These are phyloP conservation scores for Globisporangium megalacanthum DNA, from an alignment of 352 stramenopile species.

Conservation along the genomic window DNA sequence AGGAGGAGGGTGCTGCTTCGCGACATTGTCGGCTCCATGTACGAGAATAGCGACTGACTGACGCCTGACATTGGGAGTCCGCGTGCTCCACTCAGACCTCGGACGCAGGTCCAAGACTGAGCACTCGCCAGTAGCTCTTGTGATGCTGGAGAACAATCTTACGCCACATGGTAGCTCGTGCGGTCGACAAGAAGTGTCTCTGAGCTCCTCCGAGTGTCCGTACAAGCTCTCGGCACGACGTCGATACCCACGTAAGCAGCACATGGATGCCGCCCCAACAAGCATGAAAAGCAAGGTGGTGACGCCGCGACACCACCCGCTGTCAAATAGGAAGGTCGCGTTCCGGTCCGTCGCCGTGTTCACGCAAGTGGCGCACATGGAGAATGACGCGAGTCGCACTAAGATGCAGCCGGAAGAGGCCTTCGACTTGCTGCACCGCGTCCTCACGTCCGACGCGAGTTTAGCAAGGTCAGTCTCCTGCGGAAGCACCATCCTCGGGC, in stretches of 20 bases:
- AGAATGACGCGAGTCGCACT: slow-evolving; percentile 14
- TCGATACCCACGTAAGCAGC: slow-evolving; percentile 11
- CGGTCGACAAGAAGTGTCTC: not conserved
- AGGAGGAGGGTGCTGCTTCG: not conserved
- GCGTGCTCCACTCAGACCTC: too few species aligned
- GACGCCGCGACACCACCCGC: not conserved
- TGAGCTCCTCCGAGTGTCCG: not conserved
- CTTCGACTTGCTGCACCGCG: slow-evolving; percentile 20
- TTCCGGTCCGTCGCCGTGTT: slow-evolving; percentile 31
- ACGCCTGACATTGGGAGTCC: too few species aligned
- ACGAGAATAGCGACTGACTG: too few species aligned
- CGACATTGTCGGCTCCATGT: not conserved
- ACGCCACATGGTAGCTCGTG: too few species aligned
- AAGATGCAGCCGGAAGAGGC: slow-evolving; percentile 26
- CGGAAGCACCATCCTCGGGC: too few species aligned
- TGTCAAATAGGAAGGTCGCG: slow-evolving; percentile 1
- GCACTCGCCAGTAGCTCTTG: too few species aligned
- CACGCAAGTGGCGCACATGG: slow-evolving; percentile 25
- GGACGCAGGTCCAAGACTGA: too few species aligned
- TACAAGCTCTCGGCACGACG: slow-evolving; percentile 29
- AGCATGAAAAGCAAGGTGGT: not conserved
- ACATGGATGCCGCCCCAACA: not conserved
- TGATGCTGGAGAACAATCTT: not conserved
- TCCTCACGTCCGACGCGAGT: not conserved
- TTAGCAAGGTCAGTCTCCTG: not conserved